Conservation (phyloP, 2,329 filamentous ascomycete genomes). For the Nannizziopsis arthrosporioides region DNA sequence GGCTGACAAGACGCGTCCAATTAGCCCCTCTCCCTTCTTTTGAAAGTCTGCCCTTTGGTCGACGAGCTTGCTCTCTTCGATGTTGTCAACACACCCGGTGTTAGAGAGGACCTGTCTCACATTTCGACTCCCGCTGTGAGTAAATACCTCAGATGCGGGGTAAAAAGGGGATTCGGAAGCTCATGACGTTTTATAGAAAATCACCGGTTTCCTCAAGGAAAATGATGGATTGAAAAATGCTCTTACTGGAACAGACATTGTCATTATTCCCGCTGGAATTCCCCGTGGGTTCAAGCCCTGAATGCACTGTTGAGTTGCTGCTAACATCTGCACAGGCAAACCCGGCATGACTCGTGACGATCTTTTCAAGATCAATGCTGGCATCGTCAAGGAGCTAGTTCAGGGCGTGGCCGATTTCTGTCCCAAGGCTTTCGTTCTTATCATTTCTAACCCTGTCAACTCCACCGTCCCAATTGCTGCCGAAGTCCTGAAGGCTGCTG, state of each 20-base stretch:
- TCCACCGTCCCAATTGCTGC: constrained; percentile 95
- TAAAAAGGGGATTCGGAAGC: background rate
- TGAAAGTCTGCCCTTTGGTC: constrained; percentile 80
- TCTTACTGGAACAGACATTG: constrained; percentile 85
- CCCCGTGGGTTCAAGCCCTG: constrained; percentile 55
- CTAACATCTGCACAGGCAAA: constrained; percentile 54
- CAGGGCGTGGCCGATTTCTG: constrained; percentile 76
- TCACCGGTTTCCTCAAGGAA: constrained; percentile 79
- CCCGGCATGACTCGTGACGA: constrained; percentile 99
- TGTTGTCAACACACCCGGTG: constrained; percentile 97
- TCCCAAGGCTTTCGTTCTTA: constrained; percentile 86
- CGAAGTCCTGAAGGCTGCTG: constrained; percentile 87
- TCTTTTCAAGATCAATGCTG: constrained; percentile 99
- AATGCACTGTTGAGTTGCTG: background rate
- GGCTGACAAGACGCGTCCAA: constrained; percentile 6
- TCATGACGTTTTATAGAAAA: constrained; percentile 46
- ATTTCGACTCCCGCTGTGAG: constrained; percentile 80
- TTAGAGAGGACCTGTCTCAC: constrained; percentile 91
- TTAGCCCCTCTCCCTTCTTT: constrained; percentile 87
- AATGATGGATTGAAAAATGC: constrained; percentile 73
- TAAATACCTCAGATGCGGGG: constrained; percentile 21
- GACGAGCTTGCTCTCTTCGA: constrained; percentile 95
- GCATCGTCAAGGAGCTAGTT: constrained; percentile 89
- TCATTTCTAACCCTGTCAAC: constrained; percentile 99
- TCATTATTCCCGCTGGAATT: constrained; percentile 96